Base-by-base conservation (phyloP, 176 grass and related monocot genomes). In the Saccharum spontaneum region DNA sequence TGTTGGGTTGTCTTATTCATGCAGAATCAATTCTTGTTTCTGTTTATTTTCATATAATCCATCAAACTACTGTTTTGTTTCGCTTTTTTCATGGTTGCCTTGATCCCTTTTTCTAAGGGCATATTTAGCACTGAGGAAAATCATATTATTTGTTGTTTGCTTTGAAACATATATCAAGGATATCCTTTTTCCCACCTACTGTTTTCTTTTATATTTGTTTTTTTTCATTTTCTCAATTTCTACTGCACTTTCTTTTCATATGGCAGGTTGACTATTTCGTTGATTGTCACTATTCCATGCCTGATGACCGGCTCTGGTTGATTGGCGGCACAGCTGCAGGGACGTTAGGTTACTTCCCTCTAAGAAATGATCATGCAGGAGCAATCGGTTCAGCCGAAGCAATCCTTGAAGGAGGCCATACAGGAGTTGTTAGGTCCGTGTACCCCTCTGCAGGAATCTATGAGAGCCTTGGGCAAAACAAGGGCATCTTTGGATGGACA, bases 181-280 rank as follows among this genome's bases (percentile, higher is more conserved):
- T 36, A 36, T 36, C 4, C 1, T 36, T 36, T 36, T 36, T 36
- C 4, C 2, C 34, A 4, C 34, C 34, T 36, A 4, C 34, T 36
- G 4, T 63, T 79, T 80, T 78, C 2, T 76, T 62, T 39, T 14
- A 57, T 37, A 22, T 37, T 40, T 60, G 4, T n/a, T 31, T 11
- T 6, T 6, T 18, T 1, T 1, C 11, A 9, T 3, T 28, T 68
- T 12, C 10, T 44, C 3, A 59, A 45, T 1, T 48, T 60, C 22
- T 49, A 55, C 1, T 60, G 2, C 6, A 26, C 6, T 74, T 88
- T 86, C 30, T 59, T 55, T 39, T 69, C 24, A 7, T 82, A 8
- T 87, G 43, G 61, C 92, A 97, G 94, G 70, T 97, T 62, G 90
- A 97, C 39, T 98, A 98, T 87, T 98, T 98, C 13, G 93, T 98